Percentiles rank a stretch among this genome's conserved stretches.
These are phyloP conservation scores for Gyromitra esculenta DNA, from an alignment of 2,329 filamentous ascomycete species.

Conservation along the genomic window DNA sequence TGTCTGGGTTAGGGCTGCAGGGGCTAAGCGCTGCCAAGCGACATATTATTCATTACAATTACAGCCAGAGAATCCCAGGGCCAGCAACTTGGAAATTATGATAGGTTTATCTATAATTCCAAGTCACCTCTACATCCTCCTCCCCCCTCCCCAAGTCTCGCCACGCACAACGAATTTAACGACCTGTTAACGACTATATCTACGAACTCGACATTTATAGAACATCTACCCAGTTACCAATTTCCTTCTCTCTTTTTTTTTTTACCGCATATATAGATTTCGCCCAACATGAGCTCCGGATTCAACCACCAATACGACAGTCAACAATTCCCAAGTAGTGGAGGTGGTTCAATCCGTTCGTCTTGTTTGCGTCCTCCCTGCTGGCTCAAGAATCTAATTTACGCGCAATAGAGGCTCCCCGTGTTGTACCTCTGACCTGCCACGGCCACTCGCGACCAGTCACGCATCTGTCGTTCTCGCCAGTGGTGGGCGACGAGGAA, in stretches of 20 bases:
- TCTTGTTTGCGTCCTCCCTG: neutral
- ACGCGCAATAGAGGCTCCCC: slow-evolving; percentile 52
- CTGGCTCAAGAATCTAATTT: neutral
- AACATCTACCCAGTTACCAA: neutral
- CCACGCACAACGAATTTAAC: neutral
- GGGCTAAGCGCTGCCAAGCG: too few relatives aligned
- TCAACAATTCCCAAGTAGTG: slow-evolving; percentile 32
- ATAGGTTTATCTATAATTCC: neutral
- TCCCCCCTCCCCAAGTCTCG: too few relatives aligned
- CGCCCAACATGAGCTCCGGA: slow-evolving; percentile 39
- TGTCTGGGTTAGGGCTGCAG: too few relatives aligned
- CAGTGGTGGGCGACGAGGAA: slow-evolving; percentile 79
- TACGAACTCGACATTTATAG: slow-evolving; percentile 3
- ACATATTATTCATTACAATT: too few relatives aligned
- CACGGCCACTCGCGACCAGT: slow-evolving; percentile 93
- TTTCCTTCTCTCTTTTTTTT: neutral
- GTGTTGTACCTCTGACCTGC: slow-evolving; percentile 87
- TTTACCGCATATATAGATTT: slow-evolving; percentile 6
- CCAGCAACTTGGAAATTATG: too few relatives aligned
- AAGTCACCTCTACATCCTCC: neutral
- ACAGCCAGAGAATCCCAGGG: too few relatives aligned
- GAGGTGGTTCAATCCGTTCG: slow-evolving; percentile 52
- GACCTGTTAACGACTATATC: slow-evolving; percentile 11
- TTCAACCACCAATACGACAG: slow-evolving; percentile 44
- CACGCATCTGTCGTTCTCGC: slow-evolving; percentile 88